phyloP scores from a whole-genome alignment of 2,329 filamentous ascomycete species.

The Colletotrichum melonis region DNA sequence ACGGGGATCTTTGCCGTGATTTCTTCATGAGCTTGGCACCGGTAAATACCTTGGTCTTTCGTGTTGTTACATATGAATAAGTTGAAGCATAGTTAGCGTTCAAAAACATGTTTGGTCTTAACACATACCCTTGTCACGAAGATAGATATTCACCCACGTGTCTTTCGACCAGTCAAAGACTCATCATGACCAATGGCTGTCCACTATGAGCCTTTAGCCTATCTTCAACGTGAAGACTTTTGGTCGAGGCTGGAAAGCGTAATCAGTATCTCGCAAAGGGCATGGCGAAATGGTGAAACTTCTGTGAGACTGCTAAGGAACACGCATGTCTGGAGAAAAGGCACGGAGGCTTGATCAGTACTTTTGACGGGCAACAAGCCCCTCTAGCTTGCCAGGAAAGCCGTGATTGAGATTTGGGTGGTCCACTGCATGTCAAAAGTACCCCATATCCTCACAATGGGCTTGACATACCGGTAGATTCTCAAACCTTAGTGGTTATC shows the following conservation, averaged over 20 bases:
- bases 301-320: too few relatives aligned
- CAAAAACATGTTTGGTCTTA: background rate
- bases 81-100: background rate
- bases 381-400: too few relatives aligned
- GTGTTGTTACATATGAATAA: background rate
- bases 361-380: too few relatives aligned
- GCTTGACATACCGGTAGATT: too few relatives aligned
- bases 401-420: too few relatives aligned
- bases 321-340: too few relatives aligned
- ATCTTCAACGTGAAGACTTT: background rate
- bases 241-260: background rate
- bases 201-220: background rate
- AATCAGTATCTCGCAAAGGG: background rate
- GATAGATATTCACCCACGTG: background rate
- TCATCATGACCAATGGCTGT: background rate
- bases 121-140: background rate
- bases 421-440: too few relatives aligned
- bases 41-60: background rate
- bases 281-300: too few relatives aligned
- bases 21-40: background rate
- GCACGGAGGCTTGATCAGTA: too few relatives aligned
- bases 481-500: too few relatives aligned
- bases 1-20: background rate
- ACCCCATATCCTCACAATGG: too few relatives aligned
- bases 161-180: background rate